Evolutionary conservation across 805 yeast species (phyloP).

Genomic region (Hanseniaspora osmophila): DNA sequence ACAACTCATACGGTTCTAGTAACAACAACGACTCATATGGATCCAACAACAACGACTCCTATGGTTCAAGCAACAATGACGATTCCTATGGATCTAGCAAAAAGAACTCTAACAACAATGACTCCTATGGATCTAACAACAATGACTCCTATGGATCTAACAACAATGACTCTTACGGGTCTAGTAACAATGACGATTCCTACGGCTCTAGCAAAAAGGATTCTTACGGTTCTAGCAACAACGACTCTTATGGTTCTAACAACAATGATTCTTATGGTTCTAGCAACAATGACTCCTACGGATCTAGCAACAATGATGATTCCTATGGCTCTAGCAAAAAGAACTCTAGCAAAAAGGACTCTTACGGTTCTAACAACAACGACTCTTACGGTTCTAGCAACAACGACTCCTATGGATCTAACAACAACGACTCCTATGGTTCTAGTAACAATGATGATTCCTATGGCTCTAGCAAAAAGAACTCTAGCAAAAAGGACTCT

Average conservation of each 20-base stretch:
- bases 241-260: slow-evolving; percentile 8
- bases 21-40: slow-evolving; percentile 16
- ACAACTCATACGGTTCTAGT: slow-evolving; percentile 14
- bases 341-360: slow-evolving; percentile 12
- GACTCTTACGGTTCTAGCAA: slow-evolving; percentile 19
- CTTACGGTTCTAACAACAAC: slow-evolving; percentile 19
- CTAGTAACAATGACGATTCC: slow-evolving; percentile 9
- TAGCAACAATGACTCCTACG: slow-evolving; percentile 13
- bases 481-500: slow-evolving; percentile 13
- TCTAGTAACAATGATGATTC: slow-evolving; percentile 13
- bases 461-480: slow-evolving; percentile 15
- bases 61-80: slow-evolving; percentile 7
- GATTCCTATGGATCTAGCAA: slow-evolving; percentile 16
- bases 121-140: slow-evolving; percentile 20
- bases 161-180: slow-evolving; percentile 16
- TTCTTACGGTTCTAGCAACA: slow-evolving; percentile 10
- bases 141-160: slow-evolving; percentile 15
- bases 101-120: slow-evolving; percentile 10
- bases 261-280: slow-evolving; percentile 19
- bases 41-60: slow-evolving; percentile 7
- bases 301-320: slow-evolving; percentile 14
- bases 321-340: slow-evolving; percentile 13
- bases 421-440: slow-evolving; percentile 13
- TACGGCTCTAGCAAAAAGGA: slow-evolving; percentile 13
- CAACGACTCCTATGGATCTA: slow-evolving; percentile 15